Percentiles rank a stretch among this genome's conserved stretches.
Conservation (phyloP, 2,329 filamentous ascomycete species). For the Akanthomyces dipterigenus region DNA sequence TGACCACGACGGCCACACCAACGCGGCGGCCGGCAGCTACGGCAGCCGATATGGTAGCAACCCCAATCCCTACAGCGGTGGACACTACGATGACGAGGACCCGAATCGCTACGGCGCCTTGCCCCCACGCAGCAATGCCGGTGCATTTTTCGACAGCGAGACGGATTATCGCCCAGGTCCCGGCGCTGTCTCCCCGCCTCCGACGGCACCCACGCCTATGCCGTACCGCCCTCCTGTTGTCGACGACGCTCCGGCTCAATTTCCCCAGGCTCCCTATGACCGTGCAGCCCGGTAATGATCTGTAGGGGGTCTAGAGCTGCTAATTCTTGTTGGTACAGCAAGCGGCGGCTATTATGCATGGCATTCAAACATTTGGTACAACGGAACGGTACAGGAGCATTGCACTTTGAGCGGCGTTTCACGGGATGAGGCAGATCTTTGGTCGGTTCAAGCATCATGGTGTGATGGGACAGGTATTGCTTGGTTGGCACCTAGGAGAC, state of each 20-base stretch:
- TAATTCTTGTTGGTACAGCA: background rate
- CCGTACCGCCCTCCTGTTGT: constrained; percentile 20
- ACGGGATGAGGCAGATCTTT: background rate
- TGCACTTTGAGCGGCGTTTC: constrained; percentile 10
- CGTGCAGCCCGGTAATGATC: background rate
- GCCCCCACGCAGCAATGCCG: constrained; percentile 28
- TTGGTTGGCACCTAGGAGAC: background rate
- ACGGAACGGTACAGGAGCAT: constrained; percentile 5
- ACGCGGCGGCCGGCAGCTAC: constrained; percentile 20
- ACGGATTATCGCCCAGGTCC: constrained; percentile 39
- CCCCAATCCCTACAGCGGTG: constrained; percentile 30
- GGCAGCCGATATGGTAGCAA: constrained; percentile 28
- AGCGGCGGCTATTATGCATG: background rate
- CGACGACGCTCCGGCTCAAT: constrained; percentile 9
- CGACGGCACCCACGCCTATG: constrained; percentile 12
- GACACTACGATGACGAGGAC: constrained; percentile 30
- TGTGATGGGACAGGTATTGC: background rate
- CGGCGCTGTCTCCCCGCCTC: constrained; percentile 1
- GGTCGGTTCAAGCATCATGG: background rate
- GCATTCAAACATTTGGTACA: background rate
- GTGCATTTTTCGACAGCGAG: constrained; percentile 41
- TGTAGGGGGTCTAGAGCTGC: background rate
- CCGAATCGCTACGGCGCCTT: constrained; percentile 33
- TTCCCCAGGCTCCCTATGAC: constrained; percentile 8
- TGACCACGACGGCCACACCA: constrained; percentile 31